Evolutionary conservation across 352 stramenopile genomes (phyloP).

Genomic region (Phytopythium montanum): DNA sequence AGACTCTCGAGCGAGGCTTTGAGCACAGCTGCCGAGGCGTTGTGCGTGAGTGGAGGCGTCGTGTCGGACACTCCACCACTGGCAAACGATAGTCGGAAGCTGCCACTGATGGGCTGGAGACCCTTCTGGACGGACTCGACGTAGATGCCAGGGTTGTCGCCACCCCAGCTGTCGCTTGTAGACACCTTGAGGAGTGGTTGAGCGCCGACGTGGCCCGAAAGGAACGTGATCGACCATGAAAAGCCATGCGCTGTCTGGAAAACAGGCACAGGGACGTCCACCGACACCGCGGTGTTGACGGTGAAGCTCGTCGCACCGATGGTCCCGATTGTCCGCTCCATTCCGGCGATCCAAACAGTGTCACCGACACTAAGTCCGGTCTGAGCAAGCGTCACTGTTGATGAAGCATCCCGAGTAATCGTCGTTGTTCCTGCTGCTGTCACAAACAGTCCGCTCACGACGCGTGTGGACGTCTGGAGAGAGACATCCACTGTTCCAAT

Average conservation of each 20-base stretch:
- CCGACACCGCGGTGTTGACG: slow-evolving; percentile 15
- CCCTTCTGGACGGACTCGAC: slow-evolving; percentile 79
- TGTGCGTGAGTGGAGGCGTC: slow-evolving; percentile 83
- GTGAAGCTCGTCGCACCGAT: slow-evolving; percentile 12
- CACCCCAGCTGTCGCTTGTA: slow-evolving; percentile 90
- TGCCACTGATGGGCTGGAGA: slow-evolving; percentile 90
- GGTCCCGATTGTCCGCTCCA: slow-evolving; percentile 26
- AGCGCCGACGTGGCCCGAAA: slow-evolving; percentile 69
- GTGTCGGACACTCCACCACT: slow-evolving; percentile 69
- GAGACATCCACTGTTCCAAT: slow-evolving; percentile 64
- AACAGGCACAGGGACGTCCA: slow-evolving; percentile 42
- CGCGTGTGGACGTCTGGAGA: slow-evolving; percentile 32
- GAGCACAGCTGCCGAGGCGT: slow-evolving; percentile 82
- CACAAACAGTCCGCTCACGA: slow-evolving; percentile 37
- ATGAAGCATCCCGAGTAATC: slow-evolving; percentile 24
- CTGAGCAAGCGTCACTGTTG: slow-evolving; percentile 17
- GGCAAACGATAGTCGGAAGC: slow-evolving; percentile 78
- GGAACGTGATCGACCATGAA: slow-evolving; percentile 77
- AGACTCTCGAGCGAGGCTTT: slow-evolving; percentile 89
- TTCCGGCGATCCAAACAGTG: slow-evolving; percentile 54
- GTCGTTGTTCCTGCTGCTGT: slow-evolving; percentile 22
- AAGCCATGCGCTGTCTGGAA: slow-evolving; percentile 68
- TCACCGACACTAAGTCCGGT: slow-evolving; percentile 22
- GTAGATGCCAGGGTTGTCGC: slow-evolving; percentile 90
- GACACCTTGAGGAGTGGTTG: slow-evolving; percentile 85